A percentile compares a stretch with the other conserved stretches of the same genome.
Evolutionary conservation across 2,329 filamentous ascomycete genomes (phyloP).

Genomic region (Epichloe typhina): DNA sequence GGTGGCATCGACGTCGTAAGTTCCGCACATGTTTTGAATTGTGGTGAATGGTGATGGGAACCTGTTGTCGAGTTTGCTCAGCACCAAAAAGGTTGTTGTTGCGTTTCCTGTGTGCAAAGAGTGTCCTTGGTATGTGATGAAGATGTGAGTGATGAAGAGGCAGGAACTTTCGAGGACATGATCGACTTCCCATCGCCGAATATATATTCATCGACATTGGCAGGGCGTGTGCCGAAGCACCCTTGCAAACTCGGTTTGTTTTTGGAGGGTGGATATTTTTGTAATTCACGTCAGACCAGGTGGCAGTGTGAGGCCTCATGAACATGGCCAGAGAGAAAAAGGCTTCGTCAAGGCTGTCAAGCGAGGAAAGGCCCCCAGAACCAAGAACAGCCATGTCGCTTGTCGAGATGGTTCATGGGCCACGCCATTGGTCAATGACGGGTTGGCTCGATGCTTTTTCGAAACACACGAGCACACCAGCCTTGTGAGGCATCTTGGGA

Average conservation of each 20-base stretch:
- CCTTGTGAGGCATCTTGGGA: neutral
- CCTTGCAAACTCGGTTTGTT: neutral
- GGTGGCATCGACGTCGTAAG: neutral
- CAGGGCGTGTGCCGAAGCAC: neutral
- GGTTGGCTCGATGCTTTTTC: neutral
- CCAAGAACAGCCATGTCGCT: neutral
- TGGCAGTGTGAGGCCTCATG: conserved; percentile 1
- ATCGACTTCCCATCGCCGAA: neutral
- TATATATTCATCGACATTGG: neutral
- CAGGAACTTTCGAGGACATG: neutral
- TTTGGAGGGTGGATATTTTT: neutral
- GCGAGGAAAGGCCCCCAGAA: neutral
- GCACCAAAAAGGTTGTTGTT: neutral
- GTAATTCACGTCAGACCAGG: neutral
- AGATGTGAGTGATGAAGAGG: neutral
- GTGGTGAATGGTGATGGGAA: neutral
- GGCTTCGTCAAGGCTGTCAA: conserved; percentile 2
- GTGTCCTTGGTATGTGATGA: neutral
- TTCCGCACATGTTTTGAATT: neutral
- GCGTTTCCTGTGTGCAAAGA: neutral
- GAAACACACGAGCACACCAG: neutral
- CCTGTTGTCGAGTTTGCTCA: neutral
- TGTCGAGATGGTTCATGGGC: neutral
- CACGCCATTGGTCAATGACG: neutral
- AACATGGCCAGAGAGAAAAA: neutral